Percentiles rank a stretch among this genome's conserved stretches.
phyloP scores from a whole-genome alignment of 2,329 filamentous ascomycete species.

The Phaeosphaeriaceae sp. region DNA sequence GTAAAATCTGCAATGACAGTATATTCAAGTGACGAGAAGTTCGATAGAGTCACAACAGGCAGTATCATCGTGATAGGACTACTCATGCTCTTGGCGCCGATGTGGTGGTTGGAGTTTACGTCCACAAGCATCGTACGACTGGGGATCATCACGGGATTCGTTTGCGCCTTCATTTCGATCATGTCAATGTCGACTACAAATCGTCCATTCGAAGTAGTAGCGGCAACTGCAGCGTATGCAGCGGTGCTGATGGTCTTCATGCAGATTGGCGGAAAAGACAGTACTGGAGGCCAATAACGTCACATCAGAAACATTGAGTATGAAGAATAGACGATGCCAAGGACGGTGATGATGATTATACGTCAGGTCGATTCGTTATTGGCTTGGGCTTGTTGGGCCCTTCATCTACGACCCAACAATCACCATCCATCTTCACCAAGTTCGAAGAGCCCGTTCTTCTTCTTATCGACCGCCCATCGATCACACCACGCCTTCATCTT shows the following conservation, averaged over 20 bases:
- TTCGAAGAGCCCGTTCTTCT: slow-evolving; percentile 66
- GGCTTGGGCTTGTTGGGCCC: too few species aligned
- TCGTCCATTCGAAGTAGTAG: slow-evolving; percentile 28
- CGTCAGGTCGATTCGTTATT: too few species aligned
- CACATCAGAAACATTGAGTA: too few species aligned
- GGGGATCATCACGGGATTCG: slow-evolving; percentile 31
- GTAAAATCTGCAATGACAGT: slow-evolving; percentile 4
- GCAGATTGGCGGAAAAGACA: slow-evolving; percentile 4
- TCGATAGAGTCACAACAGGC: slow-evolving; percentile 20
- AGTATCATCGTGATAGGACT: slow-evolving; percentile 19
- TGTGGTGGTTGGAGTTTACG: slow-evolving; percentile 30
- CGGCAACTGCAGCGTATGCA: slow-evolving; percentile 28
- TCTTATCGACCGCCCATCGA: slow-evolving; percentile 67
- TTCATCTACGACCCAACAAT: background rate
- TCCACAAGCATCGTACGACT: slow-evolving; percentile 9
- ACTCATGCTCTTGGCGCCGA: slow-evolving; percentile 28
- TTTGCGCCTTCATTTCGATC: slow-evolving; percentile 20
- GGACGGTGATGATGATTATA: too few species aligned
- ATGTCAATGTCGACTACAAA: slow-evolving; percentile 22
- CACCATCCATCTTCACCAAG: slow-evolving; percentile 30
- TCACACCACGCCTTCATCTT: slow-evolving; percentile 73
- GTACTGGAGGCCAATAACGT: background rate
- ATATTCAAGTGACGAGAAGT: slow-evolving; percentile 19
- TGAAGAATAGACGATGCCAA: too few species aligned
- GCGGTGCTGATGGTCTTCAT: slow-evolving; percentile 12